Evolutionary conservation across 345 rosid genomes (phyloP), one percentile per base, ranked within the genome.

Genomic region (Pugionium cornutum): DNA sequence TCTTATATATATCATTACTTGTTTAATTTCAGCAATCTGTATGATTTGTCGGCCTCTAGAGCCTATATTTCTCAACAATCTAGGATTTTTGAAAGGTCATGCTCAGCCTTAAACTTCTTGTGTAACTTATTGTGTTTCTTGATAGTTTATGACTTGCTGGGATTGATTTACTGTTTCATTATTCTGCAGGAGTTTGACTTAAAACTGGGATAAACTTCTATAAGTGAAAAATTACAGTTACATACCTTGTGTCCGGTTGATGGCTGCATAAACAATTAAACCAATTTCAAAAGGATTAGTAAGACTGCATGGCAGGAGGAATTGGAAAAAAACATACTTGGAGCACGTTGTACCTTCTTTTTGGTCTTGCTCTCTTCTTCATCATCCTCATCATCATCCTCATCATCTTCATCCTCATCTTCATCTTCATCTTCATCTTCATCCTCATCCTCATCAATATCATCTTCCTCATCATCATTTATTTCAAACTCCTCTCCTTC

Each of bases 311-410:
- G 67, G 74, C 50, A 48, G 34, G 27, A 67, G 3, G 2, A 48
- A 18, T 48, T 41, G 4, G 41, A 50, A 49, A 39, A 61, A 27
- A 28, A 33, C 35, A 6, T 34, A 37, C 7, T 11, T 34, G 48
- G 47, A 9, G 53, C 40, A 40, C 37, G 46, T 34, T 37, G 9
- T 54, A 84, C 86, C 87, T 86, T 83, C 79, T 81, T 86, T 58
- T 74, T 83, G 54, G 72, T 27, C 68, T 77, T 81, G 64, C 31
- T 62, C 33, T 72, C 86, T 36, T 79, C 85, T 9, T 86, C 83
- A 1, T 81, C 88, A 0, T 83, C 88, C 0, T 81, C 94, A 0
- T 86, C 83, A 1, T 81, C 88, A 0, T 83, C 88, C 0, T 81
- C 94, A 0, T 85, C 88, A 0, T 84, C 92, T 0, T 84, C 94